Conservation (phyloP, 352 stramenopile species). For the Globisporangium sylvaticum region DNA sequence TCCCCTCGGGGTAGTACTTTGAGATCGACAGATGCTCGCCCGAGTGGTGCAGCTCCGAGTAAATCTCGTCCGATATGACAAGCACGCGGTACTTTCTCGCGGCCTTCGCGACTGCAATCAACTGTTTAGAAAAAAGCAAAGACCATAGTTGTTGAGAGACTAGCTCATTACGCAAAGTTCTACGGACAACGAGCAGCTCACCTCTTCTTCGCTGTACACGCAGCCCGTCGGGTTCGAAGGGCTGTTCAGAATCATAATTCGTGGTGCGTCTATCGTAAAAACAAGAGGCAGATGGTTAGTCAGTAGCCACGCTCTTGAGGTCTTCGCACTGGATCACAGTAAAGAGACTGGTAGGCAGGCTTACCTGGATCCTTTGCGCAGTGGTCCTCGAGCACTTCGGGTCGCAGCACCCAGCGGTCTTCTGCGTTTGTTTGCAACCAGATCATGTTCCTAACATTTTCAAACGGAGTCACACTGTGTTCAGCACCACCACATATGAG, state of each 20-base stretch:
- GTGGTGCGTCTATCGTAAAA: slow-evolving; percentile 49
- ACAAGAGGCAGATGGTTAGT: neutral
- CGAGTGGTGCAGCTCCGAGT: slow-evolving; percentile 79
- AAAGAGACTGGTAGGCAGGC: neutral
- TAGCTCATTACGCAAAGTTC: neutral
- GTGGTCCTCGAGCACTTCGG: slow-evolving; percentile 76
- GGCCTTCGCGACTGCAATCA: slow-evolving; percentile 57
- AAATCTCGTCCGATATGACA: slow-evolving; percentile 89
- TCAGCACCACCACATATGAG: slow-evolving; percentile 10
- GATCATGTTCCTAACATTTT: slow-evolving; percentile 74
- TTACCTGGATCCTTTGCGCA: slow-evolving; percentile 74
- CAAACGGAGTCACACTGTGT: slow-evolving; percentile 4
- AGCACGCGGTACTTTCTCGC: slow-evolving; percentile 84
- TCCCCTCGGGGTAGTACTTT: slow-evolving; percentile 84
- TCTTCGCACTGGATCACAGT: neutral
- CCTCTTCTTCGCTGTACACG: slow-evolving; percentile 75
- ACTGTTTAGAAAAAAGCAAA: slow-evolving; percentile 8
- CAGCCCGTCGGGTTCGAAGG: slow-evolving; percentile 84
- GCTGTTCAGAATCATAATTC: slow-evolving; percentile 85
- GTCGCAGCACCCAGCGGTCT: slow-evolving; percentile 76
- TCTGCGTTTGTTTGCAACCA: slow-evolving; percentile 79
- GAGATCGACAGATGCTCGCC: slow-evolving; percentile 79
- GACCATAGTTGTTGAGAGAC: neutral
- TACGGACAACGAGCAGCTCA: slow-evolving; percentile 13
- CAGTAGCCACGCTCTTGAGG: neutral